phyloP scores from a whole-genome alignment of 345 rosid species.

The Populus alba region DNA sequence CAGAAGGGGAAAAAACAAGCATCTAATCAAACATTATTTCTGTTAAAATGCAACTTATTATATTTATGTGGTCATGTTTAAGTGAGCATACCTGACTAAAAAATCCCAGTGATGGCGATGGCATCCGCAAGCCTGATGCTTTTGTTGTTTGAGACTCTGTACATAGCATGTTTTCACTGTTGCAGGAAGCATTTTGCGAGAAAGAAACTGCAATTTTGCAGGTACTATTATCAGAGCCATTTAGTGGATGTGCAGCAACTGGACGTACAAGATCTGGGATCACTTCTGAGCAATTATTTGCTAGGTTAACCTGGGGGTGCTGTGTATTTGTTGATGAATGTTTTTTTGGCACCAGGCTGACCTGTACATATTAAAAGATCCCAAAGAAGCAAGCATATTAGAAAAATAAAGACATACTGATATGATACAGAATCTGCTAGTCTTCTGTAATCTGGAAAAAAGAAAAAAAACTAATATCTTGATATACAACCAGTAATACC shows the following conservation, averaged over 20 bases:
- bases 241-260: slow-evolving; percentile 31
- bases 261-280: slow-evolving; percentile 30
- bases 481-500: not conserved
- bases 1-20: slow-evolving; percentile 7
- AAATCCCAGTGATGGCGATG: slow-evolving; percentile 84
- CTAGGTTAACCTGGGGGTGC: slow-evolving; percentile 26
- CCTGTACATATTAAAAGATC: slow-evolving; percentile 33
- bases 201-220: slow-evolving; percentile 27
- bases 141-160: slow-evolving; percentile 42
- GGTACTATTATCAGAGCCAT: slow-evolving; percentile 23
- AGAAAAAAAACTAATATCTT: not conserved
- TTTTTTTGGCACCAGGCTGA: slow-evolving; percentile 28
- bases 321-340: slow-evolving; percentile 37
- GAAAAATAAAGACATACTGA: slow-evolving; percentile 8
- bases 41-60: not conserved
- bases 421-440: slow-evolving; percentile 7
- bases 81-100: slow-evolving; percentile 60
- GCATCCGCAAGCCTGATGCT: slow-evolving; percentile 85
- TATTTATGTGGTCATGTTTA: not conserved
- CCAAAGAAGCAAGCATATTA: slow-evolving; percentile 6
- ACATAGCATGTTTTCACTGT: slow-evolving; percentile 25
- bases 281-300: slow-evolving; percentile 31
- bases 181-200: slow-evolving; percentile 29
- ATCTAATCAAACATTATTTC: not conserved
- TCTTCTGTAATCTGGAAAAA: slow-evolving; percentile 8